Evolutionary conservation across 2,329 filamentous ascomycete species (phyloP).

Genomic region (Ophiosphaerella korrae): DNA sequence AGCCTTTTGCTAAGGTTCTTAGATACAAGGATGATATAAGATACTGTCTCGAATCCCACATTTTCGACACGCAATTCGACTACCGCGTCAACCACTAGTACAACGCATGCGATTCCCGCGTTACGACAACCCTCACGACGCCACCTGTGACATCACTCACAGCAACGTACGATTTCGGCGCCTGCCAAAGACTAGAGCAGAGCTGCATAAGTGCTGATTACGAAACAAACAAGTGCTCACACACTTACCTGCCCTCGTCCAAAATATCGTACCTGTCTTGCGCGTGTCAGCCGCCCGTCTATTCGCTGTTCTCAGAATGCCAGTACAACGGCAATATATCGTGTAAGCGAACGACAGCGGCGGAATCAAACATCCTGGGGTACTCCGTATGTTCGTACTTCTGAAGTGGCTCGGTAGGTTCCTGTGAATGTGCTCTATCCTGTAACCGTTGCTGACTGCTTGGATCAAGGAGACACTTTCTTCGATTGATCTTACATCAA

Average conservation of each 20-base stretch:
- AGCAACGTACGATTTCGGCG: constrained; percentile 5
- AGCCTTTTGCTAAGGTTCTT: not conserved
- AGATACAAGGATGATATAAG: constrained; percentile 6
- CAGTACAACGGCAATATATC: constrained; percentile 12
- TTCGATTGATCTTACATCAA: constrained; percentile 6
- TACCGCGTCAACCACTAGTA: constrained; percentile 3
- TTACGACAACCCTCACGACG: constrained; percentile 6
- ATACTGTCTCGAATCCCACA: constrained; percentile 9
- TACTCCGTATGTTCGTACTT: constrained; percentile 9
- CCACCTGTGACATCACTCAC: constrained; percentile 7
- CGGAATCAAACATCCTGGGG: constrained; percentile 6
- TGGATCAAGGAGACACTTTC: constrained; percentile 1
- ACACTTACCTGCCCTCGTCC: constrained; percentile 4
- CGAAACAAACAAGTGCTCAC: constrained; percentile 10
- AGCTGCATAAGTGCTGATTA: constrained; percentile 9
- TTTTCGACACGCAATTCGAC: constrained; percentile 9
- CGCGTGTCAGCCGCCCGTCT: constrained; percentile 8
- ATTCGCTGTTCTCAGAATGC: constrained; percentile 12
- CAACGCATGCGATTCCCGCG: constrained; percentile 1
- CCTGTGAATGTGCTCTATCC: not conserved
- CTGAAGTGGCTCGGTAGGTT: constrained; percentile 4
- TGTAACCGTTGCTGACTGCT: not conserved
- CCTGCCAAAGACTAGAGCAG: constrained; percentile 4
- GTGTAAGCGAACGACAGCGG: constrained; percentile 8
- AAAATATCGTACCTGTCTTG: constrained; percentile 7